Evolutionary conservation across 768 basidiomycete species (phyloP).

Genomic region (Macrolepiota albuminosa): DNA sequence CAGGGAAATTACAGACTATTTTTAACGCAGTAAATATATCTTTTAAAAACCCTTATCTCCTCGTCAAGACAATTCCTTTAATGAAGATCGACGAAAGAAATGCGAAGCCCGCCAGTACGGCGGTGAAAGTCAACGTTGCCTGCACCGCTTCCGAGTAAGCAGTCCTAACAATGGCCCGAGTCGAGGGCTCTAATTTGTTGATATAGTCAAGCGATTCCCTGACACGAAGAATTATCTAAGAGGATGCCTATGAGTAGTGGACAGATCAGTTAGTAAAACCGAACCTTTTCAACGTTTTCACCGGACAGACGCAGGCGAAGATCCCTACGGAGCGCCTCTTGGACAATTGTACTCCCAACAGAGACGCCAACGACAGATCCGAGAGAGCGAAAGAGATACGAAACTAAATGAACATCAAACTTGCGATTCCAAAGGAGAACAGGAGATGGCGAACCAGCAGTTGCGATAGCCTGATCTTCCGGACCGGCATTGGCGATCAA

Average conservation of each 20-base stretch:
- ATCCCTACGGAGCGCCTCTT: conserved; percentile 40
- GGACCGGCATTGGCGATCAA: conserved; percentile 60
- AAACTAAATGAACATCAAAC: conserved; percentile 31
- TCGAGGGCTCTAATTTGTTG: conserved; percentile 35
- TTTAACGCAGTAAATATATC: neutral
- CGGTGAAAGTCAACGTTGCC: conserved; percentile 43
- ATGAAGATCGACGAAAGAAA: conserved; percentile 47
- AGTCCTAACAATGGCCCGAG: conserved; percentile 29
- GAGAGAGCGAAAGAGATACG: conserved; percentile 63
- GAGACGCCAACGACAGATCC: conserved; percentile 57
- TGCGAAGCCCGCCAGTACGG: conserved; percentile 34
- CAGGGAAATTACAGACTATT: neutral
- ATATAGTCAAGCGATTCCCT: conserved; percentile 47
- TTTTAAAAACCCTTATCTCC: neutral
- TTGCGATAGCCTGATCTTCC: conserved; percentile 60
- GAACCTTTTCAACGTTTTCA: conserved; percentile 49
- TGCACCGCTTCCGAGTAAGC: conserved; percentile 45
- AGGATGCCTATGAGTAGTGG: neutral
- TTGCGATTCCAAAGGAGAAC: neutral
- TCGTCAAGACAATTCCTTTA: conserved; percentile 39
- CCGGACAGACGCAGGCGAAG: conserved; percentile 39
- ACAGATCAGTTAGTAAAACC: conserved; percentile 6
- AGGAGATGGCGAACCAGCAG: conserved; percentile 39
- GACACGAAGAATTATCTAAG: conserved; percentile 43
- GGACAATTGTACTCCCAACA: conserved; percentile 51